These are phyloP conservation scores for Musa schizocarpa DNA, from an alignment of 176 grass and related monocot genomes.

Conservation along the genomic window DNA sequence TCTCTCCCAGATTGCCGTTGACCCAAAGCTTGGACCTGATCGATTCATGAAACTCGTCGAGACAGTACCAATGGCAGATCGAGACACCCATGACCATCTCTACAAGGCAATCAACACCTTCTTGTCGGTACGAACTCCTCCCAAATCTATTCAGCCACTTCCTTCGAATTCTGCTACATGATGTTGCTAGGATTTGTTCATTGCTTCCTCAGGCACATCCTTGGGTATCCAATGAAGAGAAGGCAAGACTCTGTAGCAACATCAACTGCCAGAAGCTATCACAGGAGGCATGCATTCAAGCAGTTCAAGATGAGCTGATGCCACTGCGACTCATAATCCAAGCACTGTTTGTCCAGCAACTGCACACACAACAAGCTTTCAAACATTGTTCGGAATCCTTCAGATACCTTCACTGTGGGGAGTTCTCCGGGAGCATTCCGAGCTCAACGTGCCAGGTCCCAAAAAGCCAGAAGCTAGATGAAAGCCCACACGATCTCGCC, in stretches of 20 bases:
- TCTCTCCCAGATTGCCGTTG: constrained; percentile 36
- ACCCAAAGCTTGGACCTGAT: constrained; percentile 33
- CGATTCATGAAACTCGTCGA: constrained; percentile 52
- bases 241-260: constrained; percentile 41
- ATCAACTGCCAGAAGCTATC: constrained; percentile 77
- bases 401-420: constrained; percentile 42
- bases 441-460: constrained; percentile 44
- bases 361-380: constrained; percentile 74
- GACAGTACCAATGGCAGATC: constrained; percentile 30
- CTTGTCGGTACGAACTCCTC: constrained; percentile 42
- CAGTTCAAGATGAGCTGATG: constrained; percentile 88
- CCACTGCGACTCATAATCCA: constrained; percentile 84
- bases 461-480: constrained; percentile 35
- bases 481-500: constrained; percentile 30
- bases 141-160: not conserved
- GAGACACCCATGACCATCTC: constrained; percentile 68
- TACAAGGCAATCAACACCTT: constrained; percentile 65
- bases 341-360: constrained; percentile 87
- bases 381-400: constrained; percentile 79
- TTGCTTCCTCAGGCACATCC: constrained; percentile 39
- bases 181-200: not conserved
- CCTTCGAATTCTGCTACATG: not conserved
- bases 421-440: constrained; percentile 38
- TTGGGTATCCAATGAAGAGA: constrained; percentile 43
- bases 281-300: constrained; percentile 63